Percentiles rank a stretch among this genome's conserved stretches.
Evolutionary conservation across 306 rosid species (phyloP).

Genomic region (Abrus precatorius): DNA sequence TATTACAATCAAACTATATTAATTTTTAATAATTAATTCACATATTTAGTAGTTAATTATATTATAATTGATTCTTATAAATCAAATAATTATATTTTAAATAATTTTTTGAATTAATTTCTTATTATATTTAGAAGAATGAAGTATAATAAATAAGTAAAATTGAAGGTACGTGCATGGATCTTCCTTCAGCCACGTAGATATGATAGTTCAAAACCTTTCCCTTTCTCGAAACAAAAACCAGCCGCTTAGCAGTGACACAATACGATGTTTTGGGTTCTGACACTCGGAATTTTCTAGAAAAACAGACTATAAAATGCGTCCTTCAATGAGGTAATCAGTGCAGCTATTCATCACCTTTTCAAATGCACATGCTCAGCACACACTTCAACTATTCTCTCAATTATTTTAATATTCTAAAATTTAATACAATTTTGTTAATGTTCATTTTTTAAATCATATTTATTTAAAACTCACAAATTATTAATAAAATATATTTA

Average conservation of each 20-base stretch:
- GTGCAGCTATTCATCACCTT: constrained; percentile 33
- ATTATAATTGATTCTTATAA: too few species aligned
- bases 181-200: constrained; percentile 60
- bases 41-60: too few species aligned
- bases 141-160: background rate
- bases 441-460: too few species aligned
- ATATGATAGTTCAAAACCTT: constrained; percentile 40
- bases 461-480: too few species aligned
- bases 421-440: too few species aligned
- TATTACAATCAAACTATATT: too few species aligned
- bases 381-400: background rate
- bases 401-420: too few species aligned
- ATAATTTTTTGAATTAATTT: background rate
- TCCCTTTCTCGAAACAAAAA: constrained; percentile 44
- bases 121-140: background rate
- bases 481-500: too few species aligned
- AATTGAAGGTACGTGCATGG: constrained; percentile 72
- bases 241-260: constrained; percentile 39
- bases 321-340: background rate
- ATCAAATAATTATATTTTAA: too few species aligned
- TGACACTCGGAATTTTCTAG: constrained; percentile 38
- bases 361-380: constrained; percentile 29
- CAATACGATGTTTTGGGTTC: background rate
- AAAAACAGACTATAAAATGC: constrained; percentile 30
- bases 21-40: too few species aligned